Base-by-base conservation (phyloP, 139 green algal genomes). In the Cymbomonas tetramitiformis region DNA sequence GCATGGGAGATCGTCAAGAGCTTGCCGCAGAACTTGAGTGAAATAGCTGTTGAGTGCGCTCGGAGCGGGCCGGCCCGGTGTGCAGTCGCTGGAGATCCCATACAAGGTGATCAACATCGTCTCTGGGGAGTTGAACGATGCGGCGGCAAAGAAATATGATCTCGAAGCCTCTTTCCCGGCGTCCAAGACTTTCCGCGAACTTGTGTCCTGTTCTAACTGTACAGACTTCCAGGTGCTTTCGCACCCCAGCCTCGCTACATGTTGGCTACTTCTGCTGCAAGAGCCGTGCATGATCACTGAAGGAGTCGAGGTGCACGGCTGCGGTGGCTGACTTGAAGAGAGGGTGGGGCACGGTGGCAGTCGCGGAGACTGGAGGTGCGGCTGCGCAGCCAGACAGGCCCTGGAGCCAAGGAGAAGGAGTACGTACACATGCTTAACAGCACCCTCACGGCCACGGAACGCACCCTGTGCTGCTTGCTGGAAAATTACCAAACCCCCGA, bases 141-240 rank as follows among this genome's bases (percentile, higher is more conserved):
- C 91, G 7, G 92, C 92, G 3, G 83, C 89, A 29, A 99, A 99
- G 67, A 99, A 97, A 79, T 98, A 95, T 58, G 90, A 99, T 69
- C 67, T 99, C 64, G 91, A 99, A 71, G 92, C 92, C 18, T 99
- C 85, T 84, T 99, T 99, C 74, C 92, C 92, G 4, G 86, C 83
- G 26, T 83, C 68, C 43, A 77, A 83, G 51, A 85, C 82, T 1
- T 93, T 79, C 76, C 66, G 92, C 0, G 92, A 99, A 72, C 82
- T 99, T 26, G 92, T 99, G 7, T 96, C 86, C 6, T 96, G 86
- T 82, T 93, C 80, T 50, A 98, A 98, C 73, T 98, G 90, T 83
- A 86, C 78, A 5, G 88, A 96, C 70, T 96, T 88, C 67, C 87
- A n/a, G n/a, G n/a, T n/a, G n/a, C n/a, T n/a, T n/a, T n/a, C n/a